These are phyloP conservation scores for Heterococcus sp. DNA, from an alignment of 108 stramenopile species.

Conservation along the genomic window DNA sequence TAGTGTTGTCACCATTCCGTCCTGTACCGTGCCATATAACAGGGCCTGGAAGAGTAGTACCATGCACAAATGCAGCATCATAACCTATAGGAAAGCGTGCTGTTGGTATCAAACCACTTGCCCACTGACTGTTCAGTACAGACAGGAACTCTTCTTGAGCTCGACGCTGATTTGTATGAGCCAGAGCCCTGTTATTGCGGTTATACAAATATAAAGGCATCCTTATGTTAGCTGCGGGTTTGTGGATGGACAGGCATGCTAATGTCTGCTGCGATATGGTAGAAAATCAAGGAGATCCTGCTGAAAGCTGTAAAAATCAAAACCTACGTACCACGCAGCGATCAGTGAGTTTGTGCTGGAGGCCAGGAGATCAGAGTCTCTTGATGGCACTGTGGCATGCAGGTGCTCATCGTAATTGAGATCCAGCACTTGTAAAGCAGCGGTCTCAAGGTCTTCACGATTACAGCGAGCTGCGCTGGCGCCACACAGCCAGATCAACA, in stretches of 20 bases:
- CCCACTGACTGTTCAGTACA: constrained; percentile 36
- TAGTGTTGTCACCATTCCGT: constrained; percentile 19
- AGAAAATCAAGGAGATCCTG: neutral
- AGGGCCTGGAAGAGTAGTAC: constrained; percentile 23
- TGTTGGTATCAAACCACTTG: constrained; percentile 27
- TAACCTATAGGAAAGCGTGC: constrained; percentile 14
- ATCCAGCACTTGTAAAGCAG: constrained; percentile 37
- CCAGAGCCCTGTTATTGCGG: neutral
- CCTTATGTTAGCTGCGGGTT: too few relatives aligned
- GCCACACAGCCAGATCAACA: too few relatives aligned
- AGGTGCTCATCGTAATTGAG: constrained; percentile 16
- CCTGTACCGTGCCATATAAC: constrained; percentile 5
- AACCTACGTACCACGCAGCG: too few relatives aligned
- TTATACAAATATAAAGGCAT: neutral
- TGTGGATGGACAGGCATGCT: neutral
- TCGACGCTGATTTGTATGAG: neutral
- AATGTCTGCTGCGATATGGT: neutral
- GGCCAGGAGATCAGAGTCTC: neutral
- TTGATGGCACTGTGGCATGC: constrained; percentile 28
- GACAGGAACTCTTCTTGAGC: constrained; percentile 11
- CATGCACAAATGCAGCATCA: constrained; percentile 14
- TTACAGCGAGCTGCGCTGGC: too few relatives aligned
- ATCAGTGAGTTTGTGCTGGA: constrained; percentile 36
- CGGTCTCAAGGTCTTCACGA: too few relatives aligned
- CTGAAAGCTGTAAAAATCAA: too few relatives aligned